Evolutionary conservation across 1,139 yeast genomes (phyloP).

Genomic region (Candida labiduridarum): DNA sequence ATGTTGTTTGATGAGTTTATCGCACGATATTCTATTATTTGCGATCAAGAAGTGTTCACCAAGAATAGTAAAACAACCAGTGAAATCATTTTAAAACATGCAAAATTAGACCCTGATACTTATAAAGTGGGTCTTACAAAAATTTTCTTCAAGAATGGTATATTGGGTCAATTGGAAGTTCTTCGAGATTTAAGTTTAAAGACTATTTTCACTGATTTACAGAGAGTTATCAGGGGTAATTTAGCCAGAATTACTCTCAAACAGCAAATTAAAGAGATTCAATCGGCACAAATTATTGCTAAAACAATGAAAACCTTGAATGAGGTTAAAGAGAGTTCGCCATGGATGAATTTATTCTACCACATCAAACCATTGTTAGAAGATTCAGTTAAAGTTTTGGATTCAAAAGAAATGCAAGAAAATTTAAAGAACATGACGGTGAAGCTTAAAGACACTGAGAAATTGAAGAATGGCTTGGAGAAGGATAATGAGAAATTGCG

Average conservation of each 20-base stretch:
- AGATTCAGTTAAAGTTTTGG: conserved; percentile 62
- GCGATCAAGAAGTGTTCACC: conserved; percentile 48
- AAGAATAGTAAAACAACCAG: conserved; percentile 63
- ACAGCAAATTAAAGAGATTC: conserved; percentile 57
- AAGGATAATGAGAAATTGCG: conserved; percentile 50
- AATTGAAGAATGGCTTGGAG: conserved; percentile 43
- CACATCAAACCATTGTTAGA: conserved; percentile 77
- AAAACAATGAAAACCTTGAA: conserved; percentile 60
- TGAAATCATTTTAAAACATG: conserved; percentile 62
- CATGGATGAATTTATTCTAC: conserved; percentile 80
- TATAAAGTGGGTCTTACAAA: conserved; percentile 85
- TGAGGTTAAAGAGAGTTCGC: conserved; percentile 52
- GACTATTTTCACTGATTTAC: conserved; percentile 60
- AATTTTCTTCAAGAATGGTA: conserved; percentile 92
- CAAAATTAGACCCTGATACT: conserved; percentile 61
- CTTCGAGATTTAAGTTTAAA: conserved; percentile 69
- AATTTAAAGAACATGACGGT: conserved; percentile 37
- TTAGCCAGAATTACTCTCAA: conserved; percentile 56
- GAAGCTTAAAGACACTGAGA: conserved; percentile 44
- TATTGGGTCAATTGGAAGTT: conserved; percentile 83
- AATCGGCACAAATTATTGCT: conserved; percentile 72
- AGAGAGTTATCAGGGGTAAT: conserved; percentile 69
- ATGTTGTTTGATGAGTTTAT: conserved; percentile 81
- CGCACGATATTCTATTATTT: conserved; percentile 70
- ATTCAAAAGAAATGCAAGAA: conserved; percentile 58